These are phyloP conservation scores for Agaricus subrufescens DNA, from an alignment of 768 basidiomycete genomes.

Conservation along the genomic window DNA sequence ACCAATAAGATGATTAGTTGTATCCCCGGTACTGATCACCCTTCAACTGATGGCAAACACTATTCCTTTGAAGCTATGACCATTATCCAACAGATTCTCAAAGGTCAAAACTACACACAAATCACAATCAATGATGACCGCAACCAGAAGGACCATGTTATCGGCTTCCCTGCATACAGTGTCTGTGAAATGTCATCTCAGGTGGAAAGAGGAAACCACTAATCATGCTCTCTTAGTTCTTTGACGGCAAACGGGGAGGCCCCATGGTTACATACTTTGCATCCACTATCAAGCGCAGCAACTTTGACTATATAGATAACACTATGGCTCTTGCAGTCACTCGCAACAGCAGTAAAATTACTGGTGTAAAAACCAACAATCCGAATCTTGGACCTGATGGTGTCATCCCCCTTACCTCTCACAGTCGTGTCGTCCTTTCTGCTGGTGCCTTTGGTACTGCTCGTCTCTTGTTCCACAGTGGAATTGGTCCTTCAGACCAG, in stretches of 20 bases:
- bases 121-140: constrained; percentile 53
- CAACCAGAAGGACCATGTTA: constrained; percentile 54
- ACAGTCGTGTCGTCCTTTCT: constrained; percentile 58
- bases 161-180: constrained; percentile 44
- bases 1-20: constrained; percentile 43
- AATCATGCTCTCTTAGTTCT: constrained; percentile 23
- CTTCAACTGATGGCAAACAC: constrained; percentile 54
- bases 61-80: constrained; percentile 48
- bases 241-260: constrained; percentile 45
- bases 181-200: constrained; percentile 20
- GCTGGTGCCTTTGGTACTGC: constrained; percentile 54
- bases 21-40: constrained; percentile 52
- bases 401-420: constrained; percentile 45
- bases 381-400: constrained; percentile 51
- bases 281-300: constrained; percentile 45
- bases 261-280: constrained; percentile 58
- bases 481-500: constrained; percentile 60
- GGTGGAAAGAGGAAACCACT: not conserved
- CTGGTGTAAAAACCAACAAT: constrained; percentile 60
- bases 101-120: constrained; percentile 43
- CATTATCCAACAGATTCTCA: constrained; percentile 41
- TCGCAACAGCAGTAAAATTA: constrained; percentile 50
- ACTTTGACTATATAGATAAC: constrained; percentile 47
- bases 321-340: constrained; percentile 47
- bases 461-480: constrained; percentile 54